Conservation (phyloP, 2,329 filamentous ascomycete genomes). For the Juglanconis juglandina region DNA sequence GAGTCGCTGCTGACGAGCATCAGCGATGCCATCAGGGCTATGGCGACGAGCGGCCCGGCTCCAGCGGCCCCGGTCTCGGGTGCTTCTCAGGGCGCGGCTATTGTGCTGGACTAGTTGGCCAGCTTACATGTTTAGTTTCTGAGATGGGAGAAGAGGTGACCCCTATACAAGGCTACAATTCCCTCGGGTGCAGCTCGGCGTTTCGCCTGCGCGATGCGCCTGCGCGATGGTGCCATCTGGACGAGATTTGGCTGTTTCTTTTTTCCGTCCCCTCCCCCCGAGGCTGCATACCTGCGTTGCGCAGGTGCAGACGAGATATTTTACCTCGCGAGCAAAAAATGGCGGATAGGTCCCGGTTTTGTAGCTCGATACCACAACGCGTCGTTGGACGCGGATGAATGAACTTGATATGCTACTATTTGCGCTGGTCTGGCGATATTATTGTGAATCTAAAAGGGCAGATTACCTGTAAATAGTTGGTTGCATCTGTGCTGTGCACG, state of each 20-base stretch:
- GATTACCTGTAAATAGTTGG: no score
- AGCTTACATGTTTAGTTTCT: no score
- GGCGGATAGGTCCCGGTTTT: background rate
- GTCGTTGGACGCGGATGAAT: background rate
- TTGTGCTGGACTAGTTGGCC: slow-evolving; percentile 11
- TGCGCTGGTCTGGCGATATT: no score
- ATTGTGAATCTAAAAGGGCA: no score
- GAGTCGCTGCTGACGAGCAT: slow-evolving; percentile 44
- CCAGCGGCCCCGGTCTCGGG: background rate
- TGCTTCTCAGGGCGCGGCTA: slow-evolving; percentile 13
- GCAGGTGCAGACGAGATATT: background rate
- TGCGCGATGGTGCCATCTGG: no score
- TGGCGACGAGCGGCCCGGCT: slow-evolving; percentile 19
- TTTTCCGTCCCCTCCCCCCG: no score
- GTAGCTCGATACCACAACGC: slow-evolving; percentile 18
- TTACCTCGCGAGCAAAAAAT: background rate
- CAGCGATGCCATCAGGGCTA: slow-evolving; percentile 42
- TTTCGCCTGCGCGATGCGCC: no score
- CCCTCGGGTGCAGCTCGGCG: no score
- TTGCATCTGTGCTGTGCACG: no score
- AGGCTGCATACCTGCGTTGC: background rate
- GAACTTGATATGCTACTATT: background rate
- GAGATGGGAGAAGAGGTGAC: no score
- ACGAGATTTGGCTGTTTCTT: no score
- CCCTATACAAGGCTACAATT: no score